phyloP scores from a whole-genome alignment of 805 yeast genomes.

The Yarrowia porcina region DNA sequence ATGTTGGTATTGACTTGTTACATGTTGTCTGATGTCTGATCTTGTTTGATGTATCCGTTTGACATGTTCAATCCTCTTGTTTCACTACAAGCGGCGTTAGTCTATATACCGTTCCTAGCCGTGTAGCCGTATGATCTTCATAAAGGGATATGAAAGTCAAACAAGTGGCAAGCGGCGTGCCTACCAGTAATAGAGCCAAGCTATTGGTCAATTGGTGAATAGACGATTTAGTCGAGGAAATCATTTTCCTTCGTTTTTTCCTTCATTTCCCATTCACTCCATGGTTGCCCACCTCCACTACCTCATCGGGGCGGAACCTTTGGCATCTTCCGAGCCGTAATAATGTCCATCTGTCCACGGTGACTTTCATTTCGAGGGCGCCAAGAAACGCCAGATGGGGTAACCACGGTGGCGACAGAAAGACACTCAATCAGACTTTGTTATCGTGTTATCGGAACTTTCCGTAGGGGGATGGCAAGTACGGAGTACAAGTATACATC shows the following conservation, averaged over 20 bases:
- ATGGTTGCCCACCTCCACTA: too few relatives aligned
- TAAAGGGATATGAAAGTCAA: slow-evolving; percentile 1
- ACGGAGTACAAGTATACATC: too few relatives aligned
- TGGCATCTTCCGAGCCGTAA: not conserved
- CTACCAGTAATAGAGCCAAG: too few relatives aligned
- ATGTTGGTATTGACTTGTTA: too few relatives aligned
- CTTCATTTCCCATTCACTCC: too few relatives aligned
- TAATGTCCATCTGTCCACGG: not conserved
- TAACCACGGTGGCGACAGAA: not conserved
- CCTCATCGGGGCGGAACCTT: not conserved
- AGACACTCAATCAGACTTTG: not conserved
- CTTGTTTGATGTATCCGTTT: too few relatives aligned
- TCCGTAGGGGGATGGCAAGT: not conserved
- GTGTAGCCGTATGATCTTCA: not conserved
- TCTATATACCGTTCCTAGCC: not conserved
- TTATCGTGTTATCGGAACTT: not conserved
- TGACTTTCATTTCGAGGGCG: not conserved
- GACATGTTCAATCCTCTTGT: too few relatives aligned
- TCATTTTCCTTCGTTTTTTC: too few relatives aligned
- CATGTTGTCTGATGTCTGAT: too few relatives aligned
- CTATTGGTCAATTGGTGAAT: too few relatives aligned
- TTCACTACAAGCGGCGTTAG: not conserved
- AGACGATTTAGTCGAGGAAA: too few relatives aligned
- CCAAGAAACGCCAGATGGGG: not conserved
- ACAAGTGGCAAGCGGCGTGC: not conserved